Evolutionary conservation across 2,329 filamentous ascomycete genomes (phyloP).

Genomic region (Aaosphaeria pasadenensis): DNA sequence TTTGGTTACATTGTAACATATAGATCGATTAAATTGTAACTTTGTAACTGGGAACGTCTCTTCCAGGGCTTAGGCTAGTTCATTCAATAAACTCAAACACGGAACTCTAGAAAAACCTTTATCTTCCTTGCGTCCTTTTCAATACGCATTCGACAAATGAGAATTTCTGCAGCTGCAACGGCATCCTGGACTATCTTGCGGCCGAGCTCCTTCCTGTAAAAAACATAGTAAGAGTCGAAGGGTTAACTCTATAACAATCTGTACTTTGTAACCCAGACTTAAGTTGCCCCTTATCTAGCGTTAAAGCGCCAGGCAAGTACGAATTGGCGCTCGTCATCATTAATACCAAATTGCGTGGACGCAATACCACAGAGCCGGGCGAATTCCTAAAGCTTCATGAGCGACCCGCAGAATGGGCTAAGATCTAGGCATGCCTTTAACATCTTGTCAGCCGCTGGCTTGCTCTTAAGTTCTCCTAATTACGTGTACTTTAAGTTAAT

Average conservation of each 20-base stretch:
- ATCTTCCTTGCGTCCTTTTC: background rate
- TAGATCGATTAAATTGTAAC: too few relatives aligned
- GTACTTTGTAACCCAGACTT: constrained; percentile 1
- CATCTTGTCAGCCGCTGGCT: background rate
- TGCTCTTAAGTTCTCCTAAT: background rate
- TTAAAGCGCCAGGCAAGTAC: background rate
- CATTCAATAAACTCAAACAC: background rate
- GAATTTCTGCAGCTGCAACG: background rate
- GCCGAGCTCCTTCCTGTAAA: background rate
- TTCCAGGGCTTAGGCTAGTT: background rate
- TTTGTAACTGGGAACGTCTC: background rate
- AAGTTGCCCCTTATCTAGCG: too few relatives aligned
- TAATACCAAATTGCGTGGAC: background rate
- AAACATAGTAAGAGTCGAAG: background rate
- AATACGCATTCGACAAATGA: background rate
- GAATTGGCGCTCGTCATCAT: background rate
- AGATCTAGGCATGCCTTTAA: background rate
- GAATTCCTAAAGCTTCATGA: background rate
- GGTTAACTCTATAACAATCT: constrained; percentile 3
- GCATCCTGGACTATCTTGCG: background rate
- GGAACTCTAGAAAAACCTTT: background rate
- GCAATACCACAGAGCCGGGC: background rate
- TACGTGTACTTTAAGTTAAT: background rate
- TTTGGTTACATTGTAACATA: too few relatives aligned
- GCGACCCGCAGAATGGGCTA: background rate